phyloP scores from a whole-genome alignment of 2,329 filamentous ascomycete species.

The Pestalotiopsis sp. region DNA sequence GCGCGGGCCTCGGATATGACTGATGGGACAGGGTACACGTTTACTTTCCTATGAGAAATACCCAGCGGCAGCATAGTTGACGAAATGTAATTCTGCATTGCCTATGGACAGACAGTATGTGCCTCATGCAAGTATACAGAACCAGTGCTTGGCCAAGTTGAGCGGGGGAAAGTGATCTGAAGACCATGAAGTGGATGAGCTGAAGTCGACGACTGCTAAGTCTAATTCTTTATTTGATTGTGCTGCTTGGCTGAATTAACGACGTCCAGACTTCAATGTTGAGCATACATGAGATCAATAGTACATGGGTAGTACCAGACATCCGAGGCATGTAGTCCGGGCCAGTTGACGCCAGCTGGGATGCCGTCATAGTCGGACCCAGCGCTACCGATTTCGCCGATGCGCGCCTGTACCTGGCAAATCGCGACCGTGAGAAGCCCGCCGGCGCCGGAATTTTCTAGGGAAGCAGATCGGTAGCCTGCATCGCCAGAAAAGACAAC shows the following conservation, averaged over 20 bases:
- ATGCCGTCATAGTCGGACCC: background rate
- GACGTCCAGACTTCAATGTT: too few relatives aligned
- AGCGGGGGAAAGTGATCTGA: background rate
- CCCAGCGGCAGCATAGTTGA: slow-evolving; percentile 20
- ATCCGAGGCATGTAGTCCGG: background rate
- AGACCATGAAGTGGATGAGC: background rate
- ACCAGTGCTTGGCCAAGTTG: background rate
- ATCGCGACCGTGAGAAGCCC: background rate
- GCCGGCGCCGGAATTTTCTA: slow-evolving; percentile 10
- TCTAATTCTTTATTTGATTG: too few relatives aligned
- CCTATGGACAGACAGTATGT: background rate
- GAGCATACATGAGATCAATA: background rate
- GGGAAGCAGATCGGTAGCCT: background rate
- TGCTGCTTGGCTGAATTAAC: too few relatives aligned
- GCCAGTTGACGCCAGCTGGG: background rate
- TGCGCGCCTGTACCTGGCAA: background rate
- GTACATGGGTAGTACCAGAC: background rate
- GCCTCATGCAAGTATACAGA: background rate
- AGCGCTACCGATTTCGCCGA: slow-evolving; percentile 1
- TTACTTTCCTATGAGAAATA: slow-evolving; percentile 19
- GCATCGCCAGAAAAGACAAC: background rate
- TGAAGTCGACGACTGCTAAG: too few relatives aligned
- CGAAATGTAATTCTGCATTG: slow-evolving; percentile 20
- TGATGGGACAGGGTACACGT: slow-evolving; percentile 17
- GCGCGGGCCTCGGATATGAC: slow-evolving; percentile 16